Evolutionary conservation across 2,329 filamentous ascomycete genomes (phyloP), one percentile per base, ranked within the genome.

Genomic region (Ophiognomonia clavigignenti-juglandacearum): DNA sequence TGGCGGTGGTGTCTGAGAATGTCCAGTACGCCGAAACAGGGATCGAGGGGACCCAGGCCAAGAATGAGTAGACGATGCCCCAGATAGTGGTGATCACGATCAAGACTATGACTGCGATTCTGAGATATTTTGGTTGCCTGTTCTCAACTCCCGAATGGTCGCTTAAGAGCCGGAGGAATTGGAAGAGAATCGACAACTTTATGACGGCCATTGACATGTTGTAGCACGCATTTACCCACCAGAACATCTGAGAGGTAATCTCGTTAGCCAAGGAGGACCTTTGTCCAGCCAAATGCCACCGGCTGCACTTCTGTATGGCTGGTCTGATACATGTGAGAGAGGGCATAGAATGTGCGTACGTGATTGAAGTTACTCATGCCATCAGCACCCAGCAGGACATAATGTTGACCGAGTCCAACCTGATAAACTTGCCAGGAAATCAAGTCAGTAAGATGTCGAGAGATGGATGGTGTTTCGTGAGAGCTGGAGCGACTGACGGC

Each of bases 101-200:
- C 5, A 56, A 46, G 10, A 37, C 22, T 22, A 45, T 29, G 46
- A 42, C 40, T 44, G 50, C 18, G 43, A 54, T 4, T 39, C 55
- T 24, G 54, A 58, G 3, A 36, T 53, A 43, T 47, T 42, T 56
- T 4, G 54, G 39, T 13, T 54, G 47, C 6, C 43, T 47, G 1
- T 40, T 20, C 8, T 50, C 36, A 47, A 45, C 50, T 50, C 44
- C 56, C 8, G 50, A 47, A 18, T 51, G 53, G 10, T 44, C 39
- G 20, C 38, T 24, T 42, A 58, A 56, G 27, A 60, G 44, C 14
- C 56, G 58, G 5, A 59, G 54, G 24, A 56, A 60, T n/a, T 60
- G 57, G 40, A 56, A 56, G 14, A 60, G 53, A 4, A 59, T 44
- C 9, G 54, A 51, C 7, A 57, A 47, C 29, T 59, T 60, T 42